Base-by-base conservation (phyloP, 352 stramenopile genomes). In the Phytophthora tubulina region DNA sequence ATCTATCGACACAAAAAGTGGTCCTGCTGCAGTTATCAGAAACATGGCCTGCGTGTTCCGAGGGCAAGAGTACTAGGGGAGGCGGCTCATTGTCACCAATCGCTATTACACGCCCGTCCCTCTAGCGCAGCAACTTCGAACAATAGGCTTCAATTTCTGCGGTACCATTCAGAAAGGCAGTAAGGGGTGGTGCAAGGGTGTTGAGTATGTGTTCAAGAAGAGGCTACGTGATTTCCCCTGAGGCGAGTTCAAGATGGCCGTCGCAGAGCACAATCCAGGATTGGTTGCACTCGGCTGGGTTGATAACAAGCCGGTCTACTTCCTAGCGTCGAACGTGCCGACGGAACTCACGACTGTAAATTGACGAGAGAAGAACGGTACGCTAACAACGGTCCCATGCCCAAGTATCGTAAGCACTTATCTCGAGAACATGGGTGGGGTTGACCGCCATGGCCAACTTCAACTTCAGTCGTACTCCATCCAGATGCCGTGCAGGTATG, bases 381-480 rank as follows among this genome's bases (percentile, higher is more conserved):
- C 30, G 35, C 7, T 44, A 11, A 48, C 33, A 33, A 45, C 15
- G 31, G 46, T 59, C 5, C 35, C 49, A 3, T 67, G 48, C 30
- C 59, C 48, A 11, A 9, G 21, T 7, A 15, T 58, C 0, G 48
- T 58, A 2, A 36, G 31, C 11, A 44, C 44, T 3, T 63, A 63
- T 15, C 41, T 57, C 0, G 4, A 50, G 27, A 48, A 65, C 27
- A 73, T 73, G 66, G 66, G 66, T 11, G 57, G 36, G 6, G 66
- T 64, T 15, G 66, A 68, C 35, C 32, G 42, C 14, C 70, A 78
- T 9, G 70, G 68, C 27, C 70, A 73, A 21, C 36, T 78, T 21
- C 70, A 63, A 11, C 58, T 76, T 14, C 61, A 73, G 6, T 32
- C 60, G 0, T 73, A 79, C 27, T 71, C 67, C 0, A 67, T 73